Evolutionary conservation across 805 yeast species (phyloP).

Genomic region (Saccharomyces jurei): DNA sequence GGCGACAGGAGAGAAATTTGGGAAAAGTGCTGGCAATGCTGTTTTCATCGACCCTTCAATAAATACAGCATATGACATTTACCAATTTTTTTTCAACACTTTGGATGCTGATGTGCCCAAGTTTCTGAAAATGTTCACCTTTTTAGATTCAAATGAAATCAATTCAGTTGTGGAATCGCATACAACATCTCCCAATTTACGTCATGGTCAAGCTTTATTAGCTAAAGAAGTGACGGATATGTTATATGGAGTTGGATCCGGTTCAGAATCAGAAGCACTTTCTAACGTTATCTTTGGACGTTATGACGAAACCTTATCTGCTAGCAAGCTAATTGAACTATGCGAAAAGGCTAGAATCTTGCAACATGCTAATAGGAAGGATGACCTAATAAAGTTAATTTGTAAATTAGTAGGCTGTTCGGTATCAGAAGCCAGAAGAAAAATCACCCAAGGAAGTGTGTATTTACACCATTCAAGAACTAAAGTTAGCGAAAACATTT

Average conservation of each 20-base stretch:
- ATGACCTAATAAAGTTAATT: constrained; percentile 42
- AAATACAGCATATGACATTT: constrained; percentile 74
- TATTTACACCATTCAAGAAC: constrained; percentile 56
- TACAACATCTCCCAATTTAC: constrained; percentile 45
- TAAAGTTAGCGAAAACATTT: constrained; percentile 45
- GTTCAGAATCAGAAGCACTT: constrained; percentile 56
- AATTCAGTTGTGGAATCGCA: constrained; percentile 48
- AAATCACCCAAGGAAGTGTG: constrained; percentile 63
- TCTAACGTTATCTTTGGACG: constrained; percentile 53
- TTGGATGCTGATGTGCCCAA: constrained; percentile 68
- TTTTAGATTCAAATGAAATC: constrained; percentile 60
- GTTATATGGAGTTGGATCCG: constrained; percentile 75
- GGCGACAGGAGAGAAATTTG: constrained; percentile 85
- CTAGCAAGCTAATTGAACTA: constrained; percentile 10
- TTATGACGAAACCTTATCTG: constrained; percentile 3
- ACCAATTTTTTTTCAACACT: constrained; percentile 74
- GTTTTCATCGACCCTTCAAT: constrained; percentile 70
- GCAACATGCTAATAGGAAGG: constrained; percentile 22
- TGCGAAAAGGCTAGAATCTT: constrained; percentile 18
- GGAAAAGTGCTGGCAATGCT: constrained; percentile 96
- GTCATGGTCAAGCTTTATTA: constrained; percentile 67
- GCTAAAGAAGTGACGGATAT: constrained; percentile 84
- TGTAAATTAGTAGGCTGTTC: constrained; percentile 41
- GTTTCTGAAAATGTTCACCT: constrained; percentile 68
- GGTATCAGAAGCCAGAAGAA: constrained; percentile 50